phyloP scores from a whole-genome alignment of 805 yeast genomes.

The Clavispora phyllophila region DNA sequence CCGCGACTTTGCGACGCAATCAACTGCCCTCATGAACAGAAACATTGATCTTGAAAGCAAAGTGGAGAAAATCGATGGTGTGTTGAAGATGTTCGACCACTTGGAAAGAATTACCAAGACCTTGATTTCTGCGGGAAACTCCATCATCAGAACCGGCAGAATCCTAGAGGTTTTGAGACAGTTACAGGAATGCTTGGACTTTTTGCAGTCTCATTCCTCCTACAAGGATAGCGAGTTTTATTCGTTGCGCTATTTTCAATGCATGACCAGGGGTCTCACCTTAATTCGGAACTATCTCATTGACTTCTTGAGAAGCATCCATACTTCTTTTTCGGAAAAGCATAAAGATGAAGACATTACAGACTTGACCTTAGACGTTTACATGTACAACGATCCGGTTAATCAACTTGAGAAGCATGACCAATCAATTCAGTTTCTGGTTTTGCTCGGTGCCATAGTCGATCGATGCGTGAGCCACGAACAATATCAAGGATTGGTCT shows the following conservation, averaged over 20 bases:
- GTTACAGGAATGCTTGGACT: conserved; percentile 63
- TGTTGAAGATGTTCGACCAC: conserved; percentile 60
- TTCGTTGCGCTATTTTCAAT: conserved; percentile 70
- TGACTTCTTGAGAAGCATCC: conserved; percentile 31
- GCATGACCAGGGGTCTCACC: conserved; percentile 76
- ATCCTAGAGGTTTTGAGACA: conserved; percentile 41
- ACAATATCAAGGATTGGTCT: conserved; percentile 62
- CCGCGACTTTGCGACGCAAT: conserved; percentile 53
- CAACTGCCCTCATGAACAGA: conserved; percentile 45
- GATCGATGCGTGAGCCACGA: conserved; percentile 24
- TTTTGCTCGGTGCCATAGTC: conserved; percentile 8
- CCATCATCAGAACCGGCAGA: conserved; percentile 44
- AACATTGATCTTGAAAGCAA: conserved; percentile 40
- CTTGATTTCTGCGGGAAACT: conserved; percentile 64
- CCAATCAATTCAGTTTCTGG: conserved; percentile 10
- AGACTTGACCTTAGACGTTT: conserved; percentile 10
- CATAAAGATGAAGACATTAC: conserved; percentile 3
- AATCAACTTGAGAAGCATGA: conserved; percentile 13
- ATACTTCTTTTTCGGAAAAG: conserved; percentile 4
- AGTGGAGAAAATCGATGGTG: conserved; percentile 40
- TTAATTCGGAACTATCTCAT: conserved; percentile 65
- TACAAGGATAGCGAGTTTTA: conserved; percentile 70
- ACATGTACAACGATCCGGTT: conserved; percentile 15
- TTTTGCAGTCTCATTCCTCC: conserved; percentile 43
- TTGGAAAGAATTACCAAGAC: conserved; percentile 65